phyloP scores from a whole-genome alignment of 2,329 filamentous ascomycete genomes.

The Ophiocordyceps camponoti-saundersi region DNA sequence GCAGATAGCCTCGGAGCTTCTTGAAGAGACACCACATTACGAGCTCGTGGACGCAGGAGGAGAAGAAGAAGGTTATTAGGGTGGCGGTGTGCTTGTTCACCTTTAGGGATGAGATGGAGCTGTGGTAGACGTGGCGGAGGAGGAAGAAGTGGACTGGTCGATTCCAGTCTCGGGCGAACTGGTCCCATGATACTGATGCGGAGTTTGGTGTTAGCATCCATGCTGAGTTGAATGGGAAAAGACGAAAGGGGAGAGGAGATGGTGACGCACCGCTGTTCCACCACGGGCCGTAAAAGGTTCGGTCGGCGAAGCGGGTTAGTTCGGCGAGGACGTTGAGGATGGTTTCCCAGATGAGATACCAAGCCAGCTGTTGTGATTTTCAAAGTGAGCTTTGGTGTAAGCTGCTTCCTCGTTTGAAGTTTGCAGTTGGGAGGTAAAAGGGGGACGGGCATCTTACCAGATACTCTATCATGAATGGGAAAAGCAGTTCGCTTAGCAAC shows the following conservation, averaged over 20 bases:
- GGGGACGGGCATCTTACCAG: constrained; percentile 20
- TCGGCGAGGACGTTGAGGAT: constrained; percentile 63
- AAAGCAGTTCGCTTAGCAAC: constrained; percentile 58
- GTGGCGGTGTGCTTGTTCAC: constrained; percentile 56
- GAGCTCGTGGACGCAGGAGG: constrained; percentile 55
- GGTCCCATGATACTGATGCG: constrained; percentile 43
- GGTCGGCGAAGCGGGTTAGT: constrained; percentile 59
- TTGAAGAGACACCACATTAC: constrained; percentile 71
- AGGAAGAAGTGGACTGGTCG: constrained; percentile 61
- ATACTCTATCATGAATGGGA: constrained; percentile 67
- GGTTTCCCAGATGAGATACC: constrained; percentile 71
- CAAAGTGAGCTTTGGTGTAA: not conserved
- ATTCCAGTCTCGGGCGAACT: constrained; percentile 71
- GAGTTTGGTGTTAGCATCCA: not conserved
- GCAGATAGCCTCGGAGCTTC: constrained; percentile 57
- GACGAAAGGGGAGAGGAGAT: not conserved
- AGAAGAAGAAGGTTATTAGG: constrained; percentile 58
- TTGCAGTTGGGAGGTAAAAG: too few relatives aligned
- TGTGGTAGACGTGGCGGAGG: constrained; percentile 64
- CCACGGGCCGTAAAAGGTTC: constrained; percentile 52
- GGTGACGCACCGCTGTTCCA: constrained; percentile 34
- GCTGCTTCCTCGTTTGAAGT: not conserved
- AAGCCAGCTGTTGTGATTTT: constrained; percentile 33
- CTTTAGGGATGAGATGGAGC: constrained; percentile 55
- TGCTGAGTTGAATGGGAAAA: not conserved